These are phyloP conservation scores for Podila epicladia DNA, from an alignment of 192 early-diverging fungal genomes.

Conservation along the genomic window DNA sequence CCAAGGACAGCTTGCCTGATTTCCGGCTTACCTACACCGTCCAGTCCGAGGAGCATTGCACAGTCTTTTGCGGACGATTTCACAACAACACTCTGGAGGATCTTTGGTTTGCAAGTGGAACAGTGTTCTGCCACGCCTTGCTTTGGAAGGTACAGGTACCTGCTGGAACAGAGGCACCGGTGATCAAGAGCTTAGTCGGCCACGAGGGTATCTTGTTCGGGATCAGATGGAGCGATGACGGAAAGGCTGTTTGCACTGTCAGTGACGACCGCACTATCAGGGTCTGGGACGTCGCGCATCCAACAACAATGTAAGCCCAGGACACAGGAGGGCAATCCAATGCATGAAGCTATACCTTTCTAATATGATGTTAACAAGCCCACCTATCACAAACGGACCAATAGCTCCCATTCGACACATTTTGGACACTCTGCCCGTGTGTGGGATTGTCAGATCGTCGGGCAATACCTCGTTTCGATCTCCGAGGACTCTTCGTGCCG, in stretches of 20 bases:
- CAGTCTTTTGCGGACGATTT: conserved; percentile 81
- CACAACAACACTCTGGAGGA: conserved; percentile 60
- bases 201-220: conserved; percentile 85
- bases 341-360: neutral
- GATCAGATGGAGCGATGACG: conserved; percentile 72
- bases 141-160: conserved; percentile 67
- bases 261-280: conserved; percentile 88
- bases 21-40: conserved; percentile 44
- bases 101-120: conserved; percentile 75
- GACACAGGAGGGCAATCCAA: neutral
- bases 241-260: conserved; percentile 67
- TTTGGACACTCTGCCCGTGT: conserved; percentile 84
- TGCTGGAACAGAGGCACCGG: conserved; percentile 52
- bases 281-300: conserved; percentile 68
- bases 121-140: conserved; percentile 86
- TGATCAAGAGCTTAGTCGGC: conserved; percentile 58
- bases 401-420: conserved; percentile 24
- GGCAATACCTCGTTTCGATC: conserved; percentile 68
- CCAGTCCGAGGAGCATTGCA: conserved; percentile 74
- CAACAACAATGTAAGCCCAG: conserved; percentile 16
- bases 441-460: conserved; percentile 78
- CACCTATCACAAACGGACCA: neutral
- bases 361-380: neutral
- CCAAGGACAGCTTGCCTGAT: conserved; percentile 6
- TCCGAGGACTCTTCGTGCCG: conserved; percentile 85